Evolutionary conservation across 768 basidiomycete genomes (phyloP).

Genomic region (Suillus brevipes): DNA sequence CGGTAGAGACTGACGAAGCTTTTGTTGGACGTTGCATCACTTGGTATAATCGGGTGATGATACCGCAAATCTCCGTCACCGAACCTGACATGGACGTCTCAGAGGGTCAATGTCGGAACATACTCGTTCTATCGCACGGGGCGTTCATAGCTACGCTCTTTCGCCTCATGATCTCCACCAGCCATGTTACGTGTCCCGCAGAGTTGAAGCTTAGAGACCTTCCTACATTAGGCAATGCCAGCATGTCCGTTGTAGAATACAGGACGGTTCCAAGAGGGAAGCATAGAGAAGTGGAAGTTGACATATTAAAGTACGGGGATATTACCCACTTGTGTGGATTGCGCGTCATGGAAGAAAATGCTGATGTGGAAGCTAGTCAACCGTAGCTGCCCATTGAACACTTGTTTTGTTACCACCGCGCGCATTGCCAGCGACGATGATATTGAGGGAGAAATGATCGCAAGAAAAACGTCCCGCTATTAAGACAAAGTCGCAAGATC

Average conservation of each 20-base stretch:
- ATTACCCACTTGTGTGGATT: constrained; percentile 48
- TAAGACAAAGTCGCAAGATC: neutral
- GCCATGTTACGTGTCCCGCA: constrained; percentile 37
- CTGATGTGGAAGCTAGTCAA: constrained; percentile 37
- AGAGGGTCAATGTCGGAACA: constrained; percentile 30
- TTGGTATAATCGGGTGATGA: constrained; percentile 63
- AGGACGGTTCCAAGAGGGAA: constrained; percentile 27
- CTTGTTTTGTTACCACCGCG: neutral
- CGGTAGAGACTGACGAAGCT: constrained; percentile 28
- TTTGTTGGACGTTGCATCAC: constrained; percentile 49
- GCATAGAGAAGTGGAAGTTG: constrained; percentile 29
- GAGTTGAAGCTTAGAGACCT: constrained; percentile 18
- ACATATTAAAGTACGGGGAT: constrained; percentile 55
- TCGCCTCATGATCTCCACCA: constrained; percentile 43
- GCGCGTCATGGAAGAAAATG: constrained; percentile 47
- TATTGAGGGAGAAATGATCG: neutral
- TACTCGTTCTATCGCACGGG: constrained; percentile 69
- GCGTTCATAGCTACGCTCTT: constrained; percentile 60
- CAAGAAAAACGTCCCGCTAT: neutral
- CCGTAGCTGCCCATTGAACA: neutral
- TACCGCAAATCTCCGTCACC: constrained; percentile 27
- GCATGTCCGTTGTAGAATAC: constrained; percentile 22
- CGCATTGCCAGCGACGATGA: neutral
- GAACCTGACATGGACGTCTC: constrained; percentile 22
- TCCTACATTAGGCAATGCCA: constrained; percentile 25